Evolutionary conservation across 371 early-diverging fungal species (phyloP).

Genomic region (Mucor sp.): DNA sequence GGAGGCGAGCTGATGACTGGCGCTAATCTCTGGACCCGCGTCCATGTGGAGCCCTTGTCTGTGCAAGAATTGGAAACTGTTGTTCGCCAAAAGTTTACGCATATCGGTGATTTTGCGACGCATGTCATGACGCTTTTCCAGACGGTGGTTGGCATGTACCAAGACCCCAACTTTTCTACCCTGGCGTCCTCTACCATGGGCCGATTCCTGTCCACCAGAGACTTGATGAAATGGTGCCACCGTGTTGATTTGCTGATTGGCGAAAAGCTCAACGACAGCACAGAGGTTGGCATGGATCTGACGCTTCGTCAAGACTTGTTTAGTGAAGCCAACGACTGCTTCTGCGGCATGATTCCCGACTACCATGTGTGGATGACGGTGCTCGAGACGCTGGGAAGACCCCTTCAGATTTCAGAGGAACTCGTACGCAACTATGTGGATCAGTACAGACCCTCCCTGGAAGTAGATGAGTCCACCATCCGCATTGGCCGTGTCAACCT

Average conservation of each 20-base stretch:
- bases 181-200: constrained; percentile 59
- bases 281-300: constrained; percentile 42
- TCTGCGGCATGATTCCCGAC: constrained; percentile 83
- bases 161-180: constrained; percentile 55
- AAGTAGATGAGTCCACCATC: constrained; percentile 46
- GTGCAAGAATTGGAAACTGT: constrained; percentile 67
- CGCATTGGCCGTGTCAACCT: constrained; percentile 75
- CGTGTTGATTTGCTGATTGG: constrained; percentile 62
- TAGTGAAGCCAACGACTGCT: constrained; percentile 88
- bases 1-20: constrained; percentile 67
- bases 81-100: constrained; percentile 61
- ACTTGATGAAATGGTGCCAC: constrained; percentile 87
- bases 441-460: constrained; percentile 70
- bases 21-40: constrained; percentile 81
- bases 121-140: constrained; percentile 68
- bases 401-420: constrained; percentile 72
- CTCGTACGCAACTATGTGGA: constrained; percentile 75
- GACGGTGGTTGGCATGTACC: constrained; percentile 57
- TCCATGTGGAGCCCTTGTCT: constrained; percentile 68
- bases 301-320: constrained; percentile 62
- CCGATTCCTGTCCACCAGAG: constrained; percentile 65
- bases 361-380: constrained; percentile 65
- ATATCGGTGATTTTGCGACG: constrained; percentile 52
- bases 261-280: constrained; percentile 32
- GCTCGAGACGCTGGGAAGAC: constrained; percentile 66